Base-by-base conservation (phyloP, 257 asterid species). In the Plantago elongata region DNA sequence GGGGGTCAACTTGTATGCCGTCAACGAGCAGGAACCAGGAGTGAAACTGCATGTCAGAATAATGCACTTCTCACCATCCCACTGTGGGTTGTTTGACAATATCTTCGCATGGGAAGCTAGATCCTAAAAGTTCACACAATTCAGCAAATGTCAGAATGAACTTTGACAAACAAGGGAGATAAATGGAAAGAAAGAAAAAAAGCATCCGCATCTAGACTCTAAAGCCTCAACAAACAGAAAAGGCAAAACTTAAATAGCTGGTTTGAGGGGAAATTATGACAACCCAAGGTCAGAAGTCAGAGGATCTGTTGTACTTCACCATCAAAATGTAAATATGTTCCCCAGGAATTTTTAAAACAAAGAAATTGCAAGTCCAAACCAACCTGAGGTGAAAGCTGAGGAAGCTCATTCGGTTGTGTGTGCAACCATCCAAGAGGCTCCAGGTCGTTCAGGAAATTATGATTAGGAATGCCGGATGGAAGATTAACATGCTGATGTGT, bases 361-460 rank as follows among this genome's bases (percentile, higher is more conserved):
- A 51, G 3, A 16, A 7, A 51, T 16, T 13, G 5, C 1, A 12
- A 50, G 45, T 37, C 38, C 13, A 29, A 44, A 34, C 40, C 40
- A 34, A 88, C 97, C 96, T 88, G 97, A 57, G 97, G 96, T 11
- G 99, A 84, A 54, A 93, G 81, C 77, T 93, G 99, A 30, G 99
- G 99, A 40, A 84, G 96, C 78, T 93, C 99, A 51, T 89, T 93
- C 13, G 99, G 97, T 74, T 93, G 99, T 10, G 99, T 89, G 67
- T 93, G 99, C 96, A 93, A 85, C 99, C 99, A 93, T 73, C 99
- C 97, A 63, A 93, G 67, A 9, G 99, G 99, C 86, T 93, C 99
- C 82, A 93, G 70, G 69, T 93, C 99, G 16, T 71, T 85, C 43
- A 92, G 69, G 78, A 89, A 93, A 64, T 93, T 97, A 6, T 93